phyloP scores from a whole-genome alignment of 2,329 filamentous ascomycete species.

The Magnaporthiopsis rhizophila region DNA sequence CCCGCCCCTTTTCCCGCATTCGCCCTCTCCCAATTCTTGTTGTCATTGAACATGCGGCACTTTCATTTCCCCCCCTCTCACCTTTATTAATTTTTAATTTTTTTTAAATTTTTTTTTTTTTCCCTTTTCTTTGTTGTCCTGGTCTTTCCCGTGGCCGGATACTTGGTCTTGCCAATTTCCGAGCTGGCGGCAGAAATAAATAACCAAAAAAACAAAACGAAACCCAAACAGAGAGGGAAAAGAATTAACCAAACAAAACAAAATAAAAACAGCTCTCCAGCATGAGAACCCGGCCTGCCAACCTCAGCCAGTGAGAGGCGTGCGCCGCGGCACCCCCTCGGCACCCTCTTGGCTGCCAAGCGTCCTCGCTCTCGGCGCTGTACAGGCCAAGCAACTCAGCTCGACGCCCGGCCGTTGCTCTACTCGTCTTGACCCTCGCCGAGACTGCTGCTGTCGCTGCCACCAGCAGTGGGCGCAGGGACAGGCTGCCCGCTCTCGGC shows the following conservation, averaged over 20 bases:
- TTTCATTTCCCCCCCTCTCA: constrained; percentile 1
- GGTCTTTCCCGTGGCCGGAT: not conserved
- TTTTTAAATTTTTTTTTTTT: too few species aligned
- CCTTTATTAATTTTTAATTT: not conserved
- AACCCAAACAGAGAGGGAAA: not conserved
- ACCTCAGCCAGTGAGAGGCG: not conserved
- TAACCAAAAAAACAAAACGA: not conserved
- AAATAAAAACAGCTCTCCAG: not conserved
- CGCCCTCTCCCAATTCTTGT: not conserved
- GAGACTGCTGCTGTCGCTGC: not conserved
- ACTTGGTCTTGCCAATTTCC: not conserved
- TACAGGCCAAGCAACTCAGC: not conserved
- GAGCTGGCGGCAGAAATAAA: not conserved
- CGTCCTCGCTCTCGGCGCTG: not conserved
- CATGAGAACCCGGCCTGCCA: not conserved
- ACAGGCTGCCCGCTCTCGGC: not conserved
- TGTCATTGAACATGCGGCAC: not conserved
- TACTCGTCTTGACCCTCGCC: not conserved
- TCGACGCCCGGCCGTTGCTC: not conserved
- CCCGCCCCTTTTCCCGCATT: not conserved
- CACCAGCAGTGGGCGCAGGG: not conserved
- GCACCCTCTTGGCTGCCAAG: not conserved
- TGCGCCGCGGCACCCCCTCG: not conserved
- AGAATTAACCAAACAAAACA: not conserved
- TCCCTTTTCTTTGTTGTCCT: too few species aligned